A percentile compares a stretch with the other conserved stretches of the same genome.
Conservation (phyloP, 2,329 filamentous ascomycete species). For the Dendryphion nanum region DNA sequence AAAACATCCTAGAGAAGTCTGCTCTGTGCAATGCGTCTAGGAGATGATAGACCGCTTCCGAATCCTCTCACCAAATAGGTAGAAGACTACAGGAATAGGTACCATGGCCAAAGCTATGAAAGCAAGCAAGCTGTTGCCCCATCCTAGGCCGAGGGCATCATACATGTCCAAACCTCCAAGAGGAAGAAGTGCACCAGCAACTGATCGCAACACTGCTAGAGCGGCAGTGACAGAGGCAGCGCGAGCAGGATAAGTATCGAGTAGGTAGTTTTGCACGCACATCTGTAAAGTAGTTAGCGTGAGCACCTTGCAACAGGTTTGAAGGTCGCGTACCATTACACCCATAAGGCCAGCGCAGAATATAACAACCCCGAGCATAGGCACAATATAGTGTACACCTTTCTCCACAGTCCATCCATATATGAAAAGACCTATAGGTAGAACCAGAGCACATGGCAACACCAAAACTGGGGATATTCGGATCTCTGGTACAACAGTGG, state of each 20-base stretch:
- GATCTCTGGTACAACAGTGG: conserved; percentile 48
- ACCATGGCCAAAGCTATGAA: conserved; percentile 46
- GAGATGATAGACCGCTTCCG: too few relatives aligned
- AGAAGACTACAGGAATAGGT: conserved; percentile 37
- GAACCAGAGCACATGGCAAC: conserved; percentile 18
- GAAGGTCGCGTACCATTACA: conserved; percentile 7
- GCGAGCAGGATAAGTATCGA: conserved; percentile 51
- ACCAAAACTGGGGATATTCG: conserved; percentile 6
- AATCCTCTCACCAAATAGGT: too few relatives aligned
- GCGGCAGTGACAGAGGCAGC: conserved; percentile 53
- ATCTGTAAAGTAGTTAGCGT: not conserved
- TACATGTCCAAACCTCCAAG: conserved; percentile 57
- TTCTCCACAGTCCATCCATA: conserved; percentile 12
- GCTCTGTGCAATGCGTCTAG: too few relatives aligned
- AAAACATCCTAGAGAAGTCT: too few relatives aligned
- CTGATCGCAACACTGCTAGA: conserved; percentile 50
- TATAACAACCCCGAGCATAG: conserved; percentile 50
- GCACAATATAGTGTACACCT: conserved; percentile 21
- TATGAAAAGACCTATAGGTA: conserved; percentile 13
- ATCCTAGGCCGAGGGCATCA: conserved; percentile 52
- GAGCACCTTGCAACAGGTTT: not conserved
- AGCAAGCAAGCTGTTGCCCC: conserved; percentile 53
- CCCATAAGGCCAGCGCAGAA: conserved; percentile 21
- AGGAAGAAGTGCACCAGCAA: conserved; percentile 55
- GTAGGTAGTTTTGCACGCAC: conserved; percentile 56